Conservation (phyloP, 805 yeast species). For the Nakazawaea ernobii region DNA sequence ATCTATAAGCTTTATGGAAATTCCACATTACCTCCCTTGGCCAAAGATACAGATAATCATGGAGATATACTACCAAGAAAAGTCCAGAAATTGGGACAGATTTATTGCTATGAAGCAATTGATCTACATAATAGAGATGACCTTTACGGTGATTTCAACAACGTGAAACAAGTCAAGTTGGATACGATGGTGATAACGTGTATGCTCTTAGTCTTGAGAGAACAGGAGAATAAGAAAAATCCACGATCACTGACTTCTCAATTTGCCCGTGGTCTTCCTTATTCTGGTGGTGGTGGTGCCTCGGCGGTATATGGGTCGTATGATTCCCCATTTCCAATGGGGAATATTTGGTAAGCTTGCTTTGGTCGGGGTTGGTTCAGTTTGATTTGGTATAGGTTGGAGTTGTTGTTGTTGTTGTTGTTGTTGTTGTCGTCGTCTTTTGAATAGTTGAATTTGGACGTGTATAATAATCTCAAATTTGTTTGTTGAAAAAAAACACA, state of each 20-base stretch:
- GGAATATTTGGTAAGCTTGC: neutral
- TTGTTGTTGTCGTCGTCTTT: too few species aligned
- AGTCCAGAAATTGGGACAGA: slow-evolving; percentile 5
- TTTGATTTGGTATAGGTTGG: too few species aligned
- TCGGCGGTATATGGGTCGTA: slow-evolving; percentile 6
- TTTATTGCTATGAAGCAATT: slow-evolving; percentile 10
- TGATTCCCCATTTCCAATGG: slow-evolving; percentile 3
- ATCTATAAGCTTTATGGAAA: slow-evolving; percentile 10
- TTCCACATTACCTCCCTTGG: slow-evolving; percentile 13
- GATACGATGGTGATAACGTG: slow-evolving; percentile 13
- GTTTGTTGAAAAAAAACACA: neutral
- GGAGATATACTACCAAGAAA: slow-evolving; percentile 11
- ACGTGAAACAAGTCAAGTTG: slow-evolving; percentile 10
- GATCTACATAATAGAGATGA: slow-evolving; percentile 5
- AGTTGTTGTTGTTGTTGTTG: too few species aligned
- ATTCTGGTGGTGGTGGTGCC: neutral
- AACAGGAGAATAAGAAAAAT: slow-evolving; percentile 14
- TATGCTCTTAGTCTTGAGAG: slow-evolving; percentile 14
- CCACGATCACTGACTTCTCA: slow-evolving; percentile 5
- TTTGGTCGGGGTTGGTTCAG: too few species aligned
- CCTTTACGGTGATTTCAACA: slow-evolving; percentile 9
- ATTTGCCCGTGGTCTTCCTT: neutral
- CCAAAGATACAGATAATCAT: slow-evolving; percentile 8
- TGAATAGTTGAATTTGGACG: neutral
- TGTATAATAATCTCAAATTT: neutral